phyloP scores from a whole-genome alignment of 2,329 filamentous ascomycete species.

The Thelonectria discophora region DNA sequence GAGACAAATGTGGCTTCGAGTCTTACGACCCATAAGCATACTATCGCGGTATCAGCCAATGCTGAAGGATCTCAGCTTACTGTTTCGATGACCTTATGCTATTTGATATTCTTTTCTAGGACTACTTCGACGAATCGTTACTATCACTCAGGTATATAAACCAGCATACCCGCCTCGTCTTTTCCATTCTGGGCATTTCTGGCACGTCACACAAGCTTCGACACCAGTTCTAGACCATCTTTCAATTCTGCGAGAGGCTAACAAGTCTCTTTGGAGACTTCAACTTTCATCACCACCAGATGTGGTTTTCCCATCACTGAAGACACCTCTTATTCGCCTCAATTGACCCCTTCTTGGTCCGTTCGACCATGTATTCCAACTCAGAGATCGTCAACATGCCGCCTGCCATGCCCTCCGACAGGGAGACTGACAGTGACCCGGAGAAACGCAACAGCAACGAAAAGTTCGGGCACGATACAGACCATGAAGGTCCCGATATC shows the following conservation, averaged over 20 bases:
- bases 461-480: background rate
- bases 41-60: background rate
- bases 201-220: background rate
- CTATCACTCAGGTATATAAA: background rate
- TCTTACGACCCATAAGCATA: background rate
- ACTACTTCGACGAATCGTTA: background rate
- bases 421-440: background rate
- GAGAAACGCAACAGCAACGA: background rate
- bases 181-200: background rate
- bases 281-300: background rate
- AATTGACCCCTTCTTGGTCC: no score
- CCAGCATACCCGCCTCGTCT: background rate
- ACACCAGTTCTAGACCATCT: background rate
- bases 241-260: background rate
- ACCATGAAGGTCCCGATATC: constrained; percentile 3
- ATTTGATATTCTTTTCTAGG: background rate
- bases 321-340: background rate
- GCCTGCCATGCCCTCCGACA: background rate
- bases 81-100: background rate
- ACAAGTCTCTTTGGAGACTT: background rate
- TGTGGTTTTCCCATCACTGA: background rate
- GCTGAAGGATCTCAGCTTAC: background rate
- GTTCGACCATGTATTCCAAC: constrained; percentile 1
- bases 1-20: background rate
- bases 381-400: background rate